Evolutionary conservation across 148 eudicot genomes (phyloP), one percentile per base, ranked within the genome.

Genomic region (Pouteria glomerata): DNA sequence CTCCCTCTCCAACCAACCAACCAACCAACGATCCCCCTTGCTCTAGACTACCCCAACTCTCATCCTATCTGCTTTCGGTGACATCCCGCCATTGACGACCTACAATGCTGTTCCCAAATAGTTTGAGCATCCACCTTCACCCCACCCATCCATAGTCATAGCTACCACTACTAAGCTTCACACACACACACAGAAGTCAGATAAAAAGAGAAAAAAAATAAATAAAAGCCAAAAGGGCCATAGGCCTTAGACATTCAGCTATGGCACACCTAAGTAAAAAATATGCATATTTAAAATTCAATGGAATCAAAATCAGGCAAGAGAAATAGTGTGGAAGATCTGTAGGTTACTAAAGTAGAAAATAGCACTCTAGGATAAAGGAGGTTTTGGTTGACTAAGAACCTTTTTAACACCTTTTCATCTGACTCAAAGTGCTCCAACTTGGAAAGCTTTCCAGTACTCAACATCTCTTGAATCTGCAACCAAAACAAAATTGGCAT

Each of bases 341-440:
- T 5, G 35, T 27, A 41, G 6, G 4, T 30, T 19, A 67, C n/a
- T 30, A 27, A 50, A 8, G 1, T 21, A 23, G 29, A 0, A 42
- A 37, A 12, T 55, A 24, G 72, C 50, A 53, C 14, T 16, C 37
- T 42, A 13, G 52, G 10, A 26, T 42, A 23, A 16, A 55, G 24
- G 64, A 74, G 26, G 3, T 24, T 30, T 70, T 51, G 30, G 19
- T 62, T 51, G 52, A 57, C 14, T 31, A 75, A 50, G 52, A 45
- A 10, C 41, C 60, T 33, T 37, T 39, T 68, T 65, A 33, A 23
- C 62, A 91, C 97, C 99, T 90, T 95, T 79, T 92, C 97, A 83
- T 95, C 96, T 59, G 82, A 84, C 84, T 92, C 94, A 67, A 95
- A 95, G 83, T 95, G 92, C 79, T 95, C 99, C 88, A 95, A 77